Base-by-base conservation (phyloP, 768 basidiomycete species). In the Suillus fuscotomentosus region DNA sequence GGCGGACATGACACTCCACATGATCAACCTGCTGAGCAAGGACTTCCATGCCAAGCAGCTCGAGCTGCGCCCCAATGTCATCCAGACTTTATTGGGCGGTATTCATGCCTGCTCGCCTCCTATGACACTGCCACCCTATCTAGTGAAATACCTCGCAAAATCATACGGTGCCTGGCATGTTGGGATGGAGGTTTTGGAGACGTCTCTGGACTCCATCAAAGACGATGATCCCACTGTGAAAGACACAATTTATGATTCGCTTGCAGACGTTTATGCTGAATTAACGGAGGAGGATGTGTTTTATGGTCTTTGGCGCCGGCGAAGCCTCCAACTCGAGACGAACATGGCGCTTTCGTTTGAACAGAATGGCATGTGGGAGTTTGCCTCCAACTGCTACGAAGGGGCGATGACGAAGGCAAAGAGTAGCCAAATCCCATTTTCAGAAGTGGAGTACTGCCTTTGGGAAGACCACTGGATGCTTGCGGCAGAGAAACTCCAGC, bases 391-490 rank as follows among this genome's bases (percentile, higher is more conserved):
- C 65, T 84, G 89, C 47, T 98, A 99, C 76, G 97, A 99, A 76
- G 79, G 81, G 31, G 97, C 96, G 1, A 96, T 98, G 77, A 88
- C 81, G 68, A 92, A 89, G 75, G 90, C 95, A 9, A 84, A 95
- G 54, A 82, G 85, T 4, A 94, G 94, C 5, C 79, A 85, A 7
- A 87, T 97, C 61, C 88, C 95, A 1, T 99, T 96, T 79, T 90
- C 92, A 14, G 97, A 99, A 75, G 83, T 91, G 2, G 97, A 99
- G 75, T 98, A 96, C 75, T 95, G 92, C 70, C 81, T 99, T 22
- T 99, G 97, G 97, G 97, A 99, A 71, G 97, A 99, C 74, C 97
- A 99, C 75, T 99, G 97, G 97, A 92, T 99, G 65, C 79, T 96
- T 9, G 85, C 95, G 1, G 90, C 95, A 0, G 94, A 97, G 78